A percentile compares a stretch with the other conserved stretches of the same genome.
phyloP scores from a whole-genome alignment of 345 rosid species.

The Tarenaya hassleriana region DNA sequence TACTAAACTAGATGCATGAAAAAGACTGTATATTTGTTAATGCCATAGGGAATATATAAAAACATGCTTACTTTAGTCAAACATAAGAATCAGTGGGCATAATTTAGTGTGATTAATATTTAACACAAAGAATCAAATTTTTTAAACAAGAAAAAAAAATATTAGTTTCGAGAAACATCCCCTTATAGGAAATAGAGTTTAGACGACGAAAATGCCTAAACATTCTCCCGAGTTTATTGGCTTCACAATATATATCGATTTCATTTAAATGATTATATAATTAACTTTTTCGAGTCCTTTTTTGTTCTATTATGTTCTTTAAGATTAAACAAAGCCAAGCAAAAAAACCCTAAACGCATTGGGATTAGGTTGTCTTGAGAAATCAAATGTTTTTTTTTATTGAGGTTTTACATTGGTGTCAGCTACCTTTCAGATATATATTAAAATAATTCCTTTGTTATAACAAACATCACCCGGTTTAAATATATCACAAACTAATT shows the following conservation, averaged over 20 bases:
- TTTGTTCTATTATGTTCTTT: neutral
- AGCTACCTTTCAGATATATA: too few species aligned
- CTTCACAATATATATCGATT: conserved; percentile 6
- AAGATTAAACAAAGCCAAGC: conserved; percentile 18
- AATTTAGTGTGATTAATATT: neutral
- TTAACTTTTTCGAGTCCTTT: neutral
- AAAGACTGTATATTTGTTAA: conserved; percentile 5
- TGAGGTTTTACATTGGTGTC: too few species aligned
- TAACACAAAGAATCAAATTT: neutral
- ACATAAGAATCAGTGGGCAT: conserved; percentile 30
- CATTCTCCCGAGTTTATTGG: conserved; percentile 25
- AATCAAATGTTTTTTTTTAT: too few species aligned
- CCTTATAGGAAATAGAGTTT: conserved; percentile 22
- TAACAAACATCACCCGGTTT: too few species aligned
- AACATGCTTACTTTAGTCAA: conserved; percentile 16
- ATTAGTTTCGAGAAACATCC: conserved; percentile 29
- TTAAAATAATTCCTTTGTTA: too few species aligned
- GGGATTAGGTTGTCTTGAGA: conserved; percentile 27
- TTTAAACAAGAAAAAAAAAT: too few species aligned
- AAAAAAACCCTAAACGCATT: conserved; percentile 14
- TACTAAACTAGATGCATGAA: conserved; percentile 20
- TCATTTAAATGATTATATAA: conserved; percentile 12
- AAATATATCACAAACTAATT: too few species aligned
- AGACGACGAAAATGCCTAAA: conserved; percentile 14
- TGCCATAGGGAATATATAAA: conserved; percentile 24